Conservation (phyloP, 108 stramenopile genomes). For the Skeletonema grethae region DNA sequence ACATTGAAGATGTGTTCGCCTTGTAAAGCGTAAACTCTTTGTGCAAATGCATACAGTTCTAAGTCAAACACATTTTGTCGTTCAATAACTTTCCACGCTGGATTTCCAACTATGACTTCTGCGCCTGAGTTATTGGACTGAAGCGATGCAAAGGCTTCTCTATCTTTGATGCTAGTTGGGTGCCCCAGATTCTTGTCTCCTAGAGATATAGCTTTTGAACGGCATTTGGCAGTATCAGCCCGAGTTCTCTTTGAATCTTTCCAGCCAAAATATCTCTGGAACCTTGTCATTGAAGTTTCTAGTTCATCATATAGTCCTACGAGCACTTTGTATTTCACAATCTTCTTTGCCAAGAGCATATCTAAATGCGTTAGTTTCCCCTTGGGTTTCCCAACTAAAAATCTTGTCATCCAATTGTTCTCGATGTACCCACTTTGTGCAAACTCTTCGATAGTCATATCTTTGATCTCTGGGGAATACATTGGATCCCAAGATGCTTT, state of each 20-base stretch:
- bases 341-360: conserved; percentile 49
- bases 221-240: conserved; percentile 11
- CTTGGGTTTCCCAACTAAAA: conserved; percentile 29
- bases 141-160: conserved; percentile 7
- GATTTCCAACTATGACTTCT: conserved; percentile 27
- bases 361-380: conserved; percentile 39
- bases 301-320: conserved; percentile 50
- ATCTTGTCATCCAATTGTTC: conserved; percentile 60
- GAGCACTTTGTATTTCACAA: conserved; percentile 42
- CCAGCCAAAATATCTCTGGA: conserved; percentile 56
- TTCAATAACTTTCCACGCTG: conserved; percentile 43
- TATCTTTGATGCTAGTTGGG: conserved; percentile 13
- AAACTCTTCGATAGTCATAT: conserved; percentile 53
- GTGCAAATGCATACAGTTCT: conserved; percentile 50
- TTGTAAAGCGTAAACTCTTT: conserved; percentile 35
- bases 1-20: conserved; percentile 33
- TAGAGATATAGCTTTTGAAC: conserved; percentile 3
- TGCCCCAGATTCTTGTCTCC: conserved; percentile 32
- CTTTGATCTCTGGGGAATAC: conserved; percentile 40
- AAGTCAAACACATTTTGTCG: conserved; percentile 45
- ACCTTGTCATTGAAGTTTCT: conserved; percentile 39
- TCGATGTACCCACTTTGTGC: conserved; percentile 48
- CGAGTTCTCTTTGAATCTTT: neutral
- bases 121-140: conserved; percentile 11
- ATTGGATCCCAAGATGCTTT: conserved; percentile 48